Percentiles rank a stretch among this genome's conserved stretches.
Conservation (phyloP, 352 stramenopile genomes). For the Pythium rhizo-oryzae region DNA sequence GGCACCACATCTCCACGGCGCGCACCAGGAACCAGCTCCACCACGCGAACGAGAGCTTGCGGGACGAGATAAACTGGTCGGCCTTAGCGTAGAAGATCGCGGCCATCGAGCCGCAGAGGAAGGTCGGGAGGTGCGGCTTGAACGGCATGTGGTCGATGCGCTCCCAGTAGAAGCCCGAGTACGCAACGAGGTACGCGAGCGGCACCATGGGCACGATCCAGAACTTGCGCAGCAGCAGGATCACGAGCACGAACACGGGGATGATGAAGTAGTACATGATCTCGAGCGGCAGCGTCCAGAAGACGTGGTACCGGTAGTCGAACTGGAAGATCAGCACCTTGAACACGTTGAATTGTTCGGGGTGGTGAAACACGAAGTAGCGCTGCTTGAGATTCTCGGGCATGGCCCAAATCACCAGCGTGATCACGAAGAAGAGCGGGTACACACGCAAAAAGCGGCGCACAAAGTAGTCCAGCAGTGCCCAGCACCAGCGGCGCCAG, state of each 20-base stretch:
- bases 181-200: slow-evolving; percentile 25
- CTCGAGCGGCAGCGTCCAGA: slow-evolving; percentile 34
- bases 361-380: neutral
- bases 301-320: slow-evolving; percentile 10
- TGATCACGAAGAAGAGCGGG: neutral
- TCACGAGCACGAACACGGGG: slow-evolving; percentile 30
- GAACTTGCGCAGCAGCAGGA: slow-evolving; percentile 10
- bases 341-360: slow-evolving; percentile 1
- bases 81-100: slow-evolving; percentile 34
- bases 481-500: slow-evolving; percentile 34
- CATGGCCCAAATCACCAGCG: neutral
- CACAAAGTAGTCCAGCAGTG: slow-evolving; percentile 43
- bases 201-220: slow-evolving; percentile 19
- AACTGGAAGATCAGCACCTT: neutral
- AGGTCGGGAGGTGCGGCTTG: slow-evolving; percentile 37
- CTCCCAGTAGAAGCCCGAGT: slow-evolving; percentile 27
- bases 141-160: slow-evolving; percentile 32
- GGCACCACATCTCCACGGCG: slow-evolving; percentile 15
- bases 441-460: slow-evolving; percentile 6
- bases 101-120: slow-evolving; percentile 38
- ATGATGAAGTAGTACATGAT: slow-evolving; percentile 50
- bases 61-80: slow-evolving; percentile 11
- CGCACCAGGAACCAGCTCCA: slow-evolving; percentile 20
- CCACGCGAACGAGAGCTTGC: slow-evolving; percentile 1
- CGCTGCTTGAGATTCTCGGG: neutral